A percentile compares a stretch with the other conserved stretches of the same genome.
Evolutionary conservation across 768 basidiomycete genomes (phyloP).

Genomic region (Myochromella boudieri): DNA sequence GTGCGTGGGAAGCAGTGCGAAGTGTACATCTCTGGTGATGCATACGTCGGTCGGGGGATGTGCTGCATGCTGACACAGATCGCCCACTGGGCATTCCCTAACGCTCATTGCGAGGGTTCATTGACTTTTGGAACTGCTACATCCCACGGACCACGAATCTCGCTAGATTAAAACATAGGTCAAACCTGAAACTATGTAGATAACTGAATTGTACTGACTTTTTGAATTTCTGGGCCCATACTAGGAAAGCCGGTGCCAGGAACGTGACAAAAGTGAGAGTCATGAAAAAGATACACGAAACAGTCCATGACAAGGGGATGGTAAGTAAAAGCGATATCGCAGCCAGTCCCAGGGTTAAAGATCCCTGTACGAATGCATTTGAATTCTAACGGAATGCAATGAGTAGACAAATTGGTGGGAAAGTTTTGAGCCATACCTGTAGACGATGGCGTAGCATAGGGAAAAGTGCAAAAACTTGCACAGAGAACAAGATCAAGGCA

Average conservation of each 20-base stretch:
- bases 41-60: no score
- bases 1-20: no score
- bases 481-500: conserved; percentile 81
- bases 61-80: no score
- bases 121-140: conserved; percentile 76
- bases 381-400: conserved; percentile 38
- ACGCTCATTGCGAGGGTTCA: no score
- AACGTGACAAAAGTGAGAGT: conserved; percentile 63
- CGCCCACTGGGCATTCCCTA: no score
- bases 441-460: conserved; percentile 75
- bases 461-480: conserved; percentile 82
- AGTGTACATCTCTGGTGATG: no score
- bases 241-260: conserved; percentile 67
- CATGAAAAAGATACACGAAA: conserved; percentile 51
- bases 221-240: conserved; percentile 89
- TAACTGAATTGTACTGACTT: conserved; percentile 63
- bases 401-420: conserved; percentile 3
- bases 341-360: conserved; percentile 54
- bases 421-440: conserved; percentile 45
- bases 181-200: conserved; percentile 5
- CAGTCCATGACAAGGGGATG: conserved; percentile 50
- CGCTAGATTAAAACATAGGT: conserved; percentile 43
- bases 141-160: conserved; percentile 90
- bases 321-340: conserved; percentile 52
- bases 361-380: conserved; percentile 43